Percentiles rank a stretch among this genome's conserved stretches.
Conservation (phyloP, 2,329 filamentous ascomycete genomes). For the Calonectria honghensis region DNA sequence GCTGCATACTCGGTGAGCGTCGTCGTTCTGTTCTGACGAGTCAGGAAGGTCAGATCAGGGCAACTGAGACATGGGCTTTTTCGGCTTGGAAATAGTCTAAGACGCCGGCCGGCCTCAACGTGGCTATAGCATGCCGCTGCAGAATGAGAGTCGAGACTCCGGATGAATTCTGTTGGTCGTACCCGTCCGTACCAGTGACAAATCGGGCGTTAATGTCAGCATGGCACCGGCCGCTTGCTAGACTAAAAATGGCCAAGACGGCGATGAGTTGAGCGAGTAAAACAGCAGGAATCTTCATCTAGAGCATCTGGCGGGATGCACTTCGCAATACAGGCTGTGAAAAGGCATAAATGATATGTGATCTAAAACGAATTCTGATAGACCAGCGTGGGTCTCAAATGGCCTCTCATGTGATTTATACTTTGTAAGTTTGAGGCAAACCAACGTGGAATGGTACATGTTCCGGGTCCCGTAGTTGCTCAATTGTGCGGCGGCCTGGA, state of each 20-base stretch:
- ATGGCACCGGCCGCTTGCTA: conserved; percentile 35
- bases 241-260: conserved; percentile 18
- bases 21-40: conserved; percentile 39
- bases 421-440: conserved; percentile 4
- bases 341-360: neutral
- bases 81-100: conserved; percentile 32
- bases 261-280: conserved; percentile 24
- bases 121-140: conserved; percentile 42
- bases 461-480: neutral
- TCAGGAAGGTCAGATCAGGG: conserved; percentile 28
- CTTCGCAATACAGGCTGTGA: conserved; percentile 16
- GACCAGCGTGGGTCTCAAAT: neutral
- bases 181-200: conserved; percentile 44
- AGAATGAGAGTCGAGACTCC: conserved; percentile 42
- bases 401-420: conserved; percentile 29
- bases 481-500: conserved; percentile 5
- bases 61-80: conserved; percentile 15
- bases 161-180: conserved; percentile 39
- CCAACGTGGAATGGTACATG: neutral
- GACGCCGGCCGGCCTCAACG: conserved; percentile 41
- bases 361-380: neutral
- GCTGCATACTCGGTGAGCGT: conserved; percentile 42
- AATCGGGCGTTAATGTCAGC: conserved; percentile 46
- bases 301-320: neutral
- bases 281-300: conserved; percentile 25